These are phyloP conservation scores for Bretziella fagacearum DNA, from an alignment of 2,329 filamentous ascomycete genomes.

Conservation along the genomic window DNA sequence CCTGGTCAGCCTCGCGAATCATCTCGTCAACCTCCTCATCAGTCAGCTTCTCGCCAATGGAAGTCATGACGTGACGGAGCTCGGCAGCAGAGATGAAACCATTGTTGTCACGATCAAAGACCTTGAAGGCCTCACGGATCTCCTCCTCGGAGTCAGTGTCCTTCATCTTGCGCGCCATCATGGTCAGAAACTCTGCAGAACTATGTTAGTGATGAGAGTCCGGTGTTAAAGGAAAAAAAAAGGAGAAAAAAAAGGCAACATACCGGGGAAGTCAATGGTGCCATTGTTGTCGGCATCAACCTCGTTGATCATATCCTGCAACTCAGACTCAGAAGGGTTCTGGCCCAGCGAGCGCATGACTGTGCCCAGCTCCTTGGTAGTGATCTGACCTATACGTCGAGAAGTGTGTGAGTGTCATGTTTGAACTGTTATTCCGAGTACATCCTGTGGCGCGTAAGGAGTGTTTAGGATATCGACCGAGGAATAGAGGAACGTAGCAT, in stretches of 20 bases:
- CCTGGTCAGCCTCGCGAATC: conserved; percentile 82
- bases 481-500: too few relatives aligned
- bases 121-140: conserved; percentile 78
- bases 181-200: conserved; percentile 64
- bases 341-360: conserved; percentile 83
- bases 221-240: too few relatives aligned
- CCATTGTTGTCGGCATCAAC: conserved; percentile 86
- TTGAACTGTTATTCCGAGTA: too few relatives aligned
- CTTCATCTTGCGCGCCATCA: conserved; percentile 94
- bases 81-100: conserved; percentile 81
- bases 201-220: conserved; percentile 17
- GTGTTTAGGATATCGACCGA: too few relatives aligned
- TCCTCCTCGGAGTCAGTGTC: conserved; percentile 84
- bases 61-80: conserved; percentile 81
- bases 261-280: conserved; percentile 83
- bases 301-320: conserved; percentile 91
- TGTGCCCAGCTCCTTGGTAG: conserved; percentile 76
- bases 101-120: conserved; percentile 82
- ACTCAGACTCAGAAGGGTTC: conserved; percentile 76
- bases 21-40: conserved; percentile 87
- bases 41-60: conserved; percentile 78
- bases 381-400: conserved; percentile 55
- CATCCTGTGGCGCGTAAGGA: too few relatives aligned
- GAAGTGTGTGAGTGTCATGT: too few relatives aligned
- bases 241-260: conserved; percentile 21